Base-by-base conservation (phyloP, 768 basidiomycete species). In the Boletus rubropictus region DNA sequence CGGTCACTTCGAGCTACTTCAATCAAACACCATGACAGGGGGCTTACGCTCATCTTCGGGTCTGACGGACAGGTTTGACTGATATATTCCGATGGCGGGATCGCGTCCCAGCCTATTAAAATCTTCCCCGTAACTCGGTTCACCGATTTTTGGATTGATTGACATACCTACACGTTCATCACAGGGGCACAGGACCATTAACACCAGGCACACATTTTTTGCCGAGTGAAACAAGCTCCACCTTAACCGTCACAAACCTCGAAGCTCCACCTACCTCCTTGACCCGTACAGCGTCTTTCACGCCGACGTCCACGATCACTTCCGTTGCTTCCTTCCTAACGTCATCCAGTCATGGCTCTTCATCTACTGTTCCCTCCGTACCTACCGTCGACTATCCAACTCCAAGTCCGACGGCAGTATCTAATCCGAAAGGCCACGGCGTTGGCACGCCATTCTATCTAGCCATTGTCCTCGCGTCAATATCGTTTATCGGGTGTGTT, bases 391-490 rank as follows among this genome's bases (percentile, higher is more conserved):
- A 42, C 35, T 59, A 50, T 27, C 56, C 65, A 17, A 46, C 58
- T 6, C 58, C 63, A n/a, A 53, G 24, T 33, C 58, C 61, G 2
- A 54, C 65, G 4, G 33, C 61, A 14, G 56, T 39, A 18, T 44
- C 60, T 4, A 22, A 50, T 14, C 46, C 65, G 6, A 49, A 14
- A n/a, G 57, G 51, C 33, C 59, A 56, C 12, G 59, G 59, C 5
- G 50, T 57, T 9, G 62, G 62, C 3, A 61, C 74, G 1, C 71
- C 74, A 31, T 72, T 78, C 55, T 80, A 80, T 52, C 55, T 78
- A 4, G 76, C 69, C 21, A 69, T 81, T 42, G 66, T 69, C n/a
- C 63, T 81, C 3, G 79, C 74, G 27, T 62, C 63, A 0, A 68
- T 82, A 48, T 67, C 70, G 15, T 66, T 71, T 28, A 51, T 78